Base-by-base conservation (phyloP, 352 stramenopile species). In the Phytophthora colocasiae region DNA sequence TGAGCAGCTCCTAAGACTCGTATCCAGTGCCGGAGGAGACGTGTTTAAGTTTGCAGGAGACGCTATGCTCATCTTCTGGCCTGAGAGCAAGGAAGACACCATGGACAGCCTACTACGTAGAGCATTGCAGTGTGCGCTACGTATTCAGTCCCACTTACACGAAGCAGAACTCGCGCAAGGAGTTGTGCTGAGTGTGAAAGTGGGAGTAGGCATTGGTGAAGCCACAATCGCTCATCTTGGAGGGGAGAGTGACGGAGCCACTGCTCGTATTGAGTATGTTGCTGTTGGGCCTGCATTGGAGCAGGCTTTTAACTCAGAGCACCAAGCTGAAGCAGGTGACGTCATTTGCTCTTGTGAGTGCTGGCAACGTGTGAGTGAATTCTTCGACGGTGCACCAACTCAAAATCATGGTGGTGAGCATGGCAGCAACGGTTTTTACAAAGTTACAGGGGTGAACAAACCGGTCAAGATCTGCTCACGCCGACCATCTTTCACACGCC, bases 31-130 rank as follows among this genome's bases (percentile, higher is more conserved):
- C 11, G 79, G 80, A 8, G 87, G 90, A 41, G 92, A 98, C 73
- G 91, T 97, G 17, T 96, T 98, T 73, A 98, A 98, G 80, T 98
- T 98, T 64, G 95, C 95, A 11, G 95, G 95, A n/a, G 95, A 98
- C 50, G 95, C 95, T 15, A 92, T 98, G 83, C 92, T 98, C 55
- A 94, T 98, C 41, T 93, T 98, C 50, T 98, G 93, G 93, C 88
- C 87, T 9, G 83, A 91, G 62, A 93, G 93, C 72, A 93, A 97
- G 58, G 87, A 97, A 27, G 89, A 97, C 60, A 94, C 89, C 32
- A 76, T 97, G 63, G 80, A 96, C 59, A 83, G 66, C 10, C 75
- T 96, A 26, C 58, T 97, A 29, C 78, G 89, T 2, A 81, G 93
- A 11, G 90, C 85, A 15, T 63, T 96, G 11, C 94, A 98, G 70